Conservation (phyloP, 1,139 yeast species). For the Suhomyces maxii region DNA sequence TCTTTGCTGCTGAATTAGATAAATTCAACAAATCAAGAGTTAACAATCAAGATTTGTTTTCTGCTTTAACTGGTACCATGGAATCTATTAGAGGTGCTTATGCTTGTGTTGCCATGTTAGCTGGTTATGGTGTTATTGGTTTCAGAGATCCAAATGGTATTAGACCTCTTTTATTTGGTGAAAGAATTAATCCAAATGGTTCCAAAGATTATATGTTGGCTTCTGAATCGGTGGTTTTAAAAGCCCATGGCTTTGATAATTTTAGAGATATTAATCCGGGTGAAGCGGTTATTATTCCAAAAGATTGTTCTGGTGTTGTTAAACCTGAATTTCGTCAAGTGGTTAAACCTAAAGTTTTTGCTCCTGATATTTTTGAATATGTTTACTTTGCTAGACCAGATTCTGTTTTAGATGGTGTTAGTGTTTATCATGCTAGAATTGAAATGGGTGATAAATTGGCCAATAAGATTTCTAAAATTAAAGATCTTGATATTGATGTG, state of each 20-base stretch:
- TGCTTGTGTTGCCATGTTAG: constrained; percentile 92
- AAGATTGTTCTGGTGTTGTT: constrained; percentile 44
- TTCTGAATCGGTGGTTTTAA: constrained; percentile 90
- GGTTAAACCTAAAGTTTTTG: constrained; percentile 71
- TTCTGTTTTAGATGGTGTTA: constrained; percentile 90
- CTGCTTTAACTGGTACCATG: constrained; percentile 82
- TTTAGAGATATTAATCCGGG: constrained; percentile 90
- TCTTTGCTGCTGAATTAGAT: constrained; percentile 90
- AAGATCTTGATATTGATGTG: constrained; percentile 73
- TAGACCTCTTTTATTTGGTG: constrained; percentile 86
- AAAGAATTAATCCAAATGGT: constrained; percentile 69
- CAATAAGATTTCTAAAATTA: constrained; percentile 57
- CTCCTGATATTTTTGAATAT: constrained; percentile 96
- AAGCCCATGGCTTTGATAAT: constrained; percentile 84
- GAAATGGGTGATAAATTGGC: constrained; percentile 95
- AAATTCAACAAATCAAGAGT: constrained; percentile 92
- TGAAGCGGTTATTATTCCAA: constrained; percentile 91
- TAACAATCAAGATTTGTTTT: constrained; percentile 83
- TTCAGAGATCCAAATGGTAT: constrained; percentile 98
- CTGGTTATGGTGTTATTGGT: constrained; percentile 94
- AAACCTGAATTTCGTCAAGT: constrained; percentile 85
- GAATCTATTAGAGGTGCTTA: constrained; percentile 87
- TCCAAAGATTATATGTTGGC: constrained; percentile 91
- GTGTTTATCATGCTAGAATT: constrained; percentile 88
- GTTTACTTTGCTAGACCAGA: constrained; percentile 98